phyloP scores from a whole-genome alignment of 2,329 filamentous ascomycete genomes.

The Ilyonectria destructans region DNA sequence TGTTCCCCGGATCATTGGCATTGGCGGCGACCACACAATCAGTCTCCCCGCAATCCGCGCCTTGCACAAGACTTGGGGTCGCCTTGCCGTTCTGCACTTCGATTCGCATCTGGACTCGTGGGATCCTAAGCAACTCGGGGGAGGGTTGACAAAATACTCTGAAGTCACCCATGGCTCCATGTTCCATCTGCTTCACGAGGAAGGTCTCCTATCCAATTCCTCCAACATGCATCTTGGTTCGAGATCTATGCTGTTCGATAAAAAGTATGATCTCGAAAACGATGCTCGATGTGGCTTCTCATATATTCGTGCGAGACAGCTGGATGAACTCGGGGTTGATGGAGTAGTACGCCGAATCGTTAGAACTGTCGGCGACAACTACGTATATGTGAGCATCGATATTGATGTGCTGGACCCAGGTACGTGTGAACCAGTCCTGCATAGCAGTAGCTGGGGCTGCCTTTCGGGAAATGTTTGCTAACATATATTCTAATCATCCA shows the following conservation, averaged over 20 bases:
- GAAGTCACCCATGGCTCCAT: constrained; percentile 48
- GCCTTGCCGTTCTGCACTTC: constrained; percentile 79
- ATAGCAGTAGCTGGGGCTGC: too few relatives aligned
- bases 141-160: constrained; percentile 43
- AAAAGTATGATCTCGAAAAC: constrained; percentile 39
- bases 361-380: neutral
- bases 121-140: constrained; percentile 40
- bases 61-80: constrained; percentile 72
- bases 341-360: constrained; percentile 75
- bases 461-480: too few relatives aligned
- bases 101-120: constrained; percentile 68
- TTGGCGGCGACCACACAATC: constrained; percentile 72
- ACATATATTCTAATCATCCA: too few relatives aligned
- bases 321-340: constrained; percentile 85
- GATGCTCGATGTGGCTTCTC: constrained; percentile 45
- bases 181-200: constrained; percentile 46
- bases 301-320: constrained; percentile 64
- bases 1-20: constrained; percentile 66
- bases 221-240: constrained; percentile 84
- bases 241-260: constrained; percentile 78
- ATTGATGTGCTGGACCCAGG: constrained; percentile 85
- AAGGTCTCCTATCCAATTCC: constrained; percentile 60
- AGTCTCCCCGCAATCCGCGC: constrained; percentile 75
- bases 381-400: constrained; percentile 82
- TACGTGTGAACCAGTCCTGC: too few relatives aligned